Evolutionary conservation across 257 asterid species (phyloP).

Genomic region (Forsythia viridissima): DNA sequence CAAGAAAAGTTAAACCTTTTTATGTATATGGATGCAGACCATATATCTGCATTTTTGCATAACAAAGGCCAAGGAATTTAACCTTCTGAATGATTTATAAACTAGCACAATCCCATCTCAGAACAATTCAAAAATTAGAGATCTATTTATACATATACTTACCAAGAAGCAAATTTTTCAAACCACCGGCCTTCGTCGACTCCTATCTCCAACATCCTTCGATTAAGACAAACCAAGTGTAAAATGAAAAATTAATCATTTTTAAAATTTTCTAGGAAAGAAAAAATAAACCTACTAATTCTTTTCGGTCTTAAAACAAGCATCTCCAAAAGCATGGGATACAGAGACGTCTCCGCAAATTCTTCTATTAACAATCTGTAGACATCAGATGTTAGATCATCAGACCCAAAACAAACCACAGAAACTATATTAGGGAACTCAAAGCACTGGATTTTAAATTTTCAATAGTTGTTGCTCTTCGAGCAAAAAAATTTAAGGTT

Average conservation of each 20-base stretch:
- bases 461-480: too few relatives aligned
- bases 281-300: slow-evolving; percentile 49
- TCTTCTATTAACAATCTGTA: slow-evolving; percentile 83
- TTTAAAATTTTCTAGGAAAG: slow-evolving; percentile 14
- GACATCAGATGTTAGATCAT: slow-evolving; percentile 6
- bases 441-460: background rate
- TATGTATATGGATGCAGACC: too few relatives aligned
- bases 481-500: too few relatives aligned
- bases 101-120: background rate
- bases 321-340: slow-evolving; percentile 98
- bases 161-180: slow-evolving; percentile 87
- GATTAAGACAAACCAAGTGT: slow-evolving; percentile 10
- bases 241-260: slow-evolving; percentile 8
- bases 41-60: background rate
- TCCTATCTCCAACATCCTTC: slow-evolving; percentile 91
- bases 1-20: slow-evolving; percentile 7
- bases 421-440: background rate
- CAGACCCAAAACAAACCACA: background rate
- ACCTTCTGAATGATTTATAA: background rate
- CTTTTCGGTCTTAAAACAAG: slow-evolving; percentile 82
- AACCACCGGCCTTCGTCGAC: slow-evolving; percentile 83
- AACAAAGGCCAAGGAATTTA: background rate
- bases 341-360: slow-evolving; percentile 94
- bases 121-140: too few relatives aligned
- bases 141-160: slow-evolving; percentile 15